Evolutionary conservation across 2,329 filamentous ascomycete species (phyloP).

Genomic region (Achaetomium macrosporum): DNA sequence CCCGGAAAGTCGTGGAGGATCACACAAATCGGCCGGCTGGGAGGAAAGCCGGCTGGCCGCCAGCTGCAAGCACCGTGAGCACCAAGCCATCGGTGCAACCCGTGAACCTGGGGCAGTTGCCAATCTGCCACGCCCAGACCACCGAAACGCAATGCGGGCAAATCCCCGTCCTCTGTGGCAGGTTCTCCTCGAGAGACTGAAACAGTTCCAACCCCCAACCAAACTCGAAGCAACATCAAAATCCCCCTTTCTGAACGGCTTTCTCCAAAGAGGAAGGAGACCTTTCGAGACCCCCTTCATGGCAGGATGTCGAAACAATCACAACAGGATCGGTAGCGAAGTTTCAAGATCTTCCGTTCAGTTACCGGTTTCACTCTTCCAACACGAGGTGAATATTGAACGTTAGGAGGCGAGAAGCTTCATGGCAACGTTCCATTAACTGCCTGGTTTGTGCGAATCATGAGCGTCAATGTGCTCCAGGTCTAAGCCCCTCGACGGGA

Average conservation of each 20-base stretch:
- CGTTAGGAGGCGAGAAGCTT: background rate
- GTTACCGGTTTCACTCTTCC: background rate
- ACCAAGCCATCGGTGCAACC: background rate
- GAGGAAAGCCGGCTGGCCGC: background rate
- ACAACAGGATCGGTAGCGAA: background rate
- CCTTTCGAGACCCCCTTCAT: background rate
- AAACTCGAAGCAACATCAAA: background rate
- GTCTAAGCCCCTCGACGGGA: background rate
- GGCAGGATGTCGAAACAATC: background rate
- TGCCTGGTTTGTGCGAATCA: background rate
- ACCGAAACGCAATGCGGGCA: slow-evolving; percentile 4
- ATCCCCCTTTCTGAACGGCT: background rate
- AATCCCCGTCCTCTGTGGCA: background rate
- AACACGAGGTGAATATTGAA: background rate
- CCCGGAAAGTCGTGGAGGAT: slow-evolving; percentile 1
- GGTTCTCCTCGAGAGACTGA: slow-evolving; percentile 10
- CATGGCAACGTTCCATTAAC: slow-evolving; percentile 2
- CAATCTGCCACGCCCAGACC: slow-evolving; percentile 1
- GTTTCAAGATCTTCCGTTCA: slow-evolving; percentile 8
- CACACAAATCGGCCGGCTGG: slow-evolving; percentile 7
- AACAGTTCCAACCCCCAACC: slow-evolving; percentile 14
- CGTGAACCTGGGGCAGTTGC: no score
- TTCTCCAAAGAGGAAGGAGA: background rate
- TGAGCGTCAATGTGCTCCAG: background rate
- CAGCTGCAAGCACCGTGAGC: background rate